Percentiles rank a stretch among this genome's conserved stretches.
Evolutionary conservation across 805 yeast species (phyloP).

Genomic region (Candida adriatica): DNA sequence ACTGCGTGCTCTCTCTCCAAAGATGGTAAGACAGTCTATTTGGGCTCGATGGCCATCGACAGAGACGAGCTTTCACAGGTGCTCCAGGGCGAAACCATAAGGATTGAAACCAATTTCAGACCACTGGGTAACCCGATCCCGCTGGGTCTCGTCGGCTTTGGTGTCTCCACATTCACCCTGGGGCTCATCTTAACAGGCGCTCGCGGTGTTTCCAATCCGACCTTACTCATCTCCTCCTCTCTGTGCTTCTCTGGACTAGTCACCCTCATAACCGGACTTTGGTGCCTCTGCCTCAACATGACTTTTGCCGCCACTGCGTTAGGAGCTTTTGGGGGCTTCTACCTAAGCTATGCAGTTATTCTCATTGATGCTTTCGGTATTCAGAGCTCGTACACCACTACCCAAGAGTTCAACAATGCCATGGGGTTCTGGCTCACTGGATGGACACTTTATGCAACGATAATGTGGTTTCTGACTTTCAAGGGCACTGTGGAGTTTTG

Average conservation of each 20-base stretch:
- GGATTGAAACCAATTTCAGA: slow-evolving; percentile 36
- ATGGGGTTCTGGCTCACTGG: slow-evolving; percentile 43
- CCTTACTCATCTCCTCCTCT: slow-evolving; percentile 38
- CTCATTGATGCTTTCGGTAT: slow-evolving; percentile 39
- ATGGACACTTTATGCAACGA: slow-evolving; percentile 45
- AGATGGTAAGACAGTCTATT: slow-evolving; percentile 30
- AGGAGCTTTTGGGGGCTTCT: slow-evolving; percentile 48
- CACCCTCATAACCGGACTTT: slow-evolving; percentile 43
- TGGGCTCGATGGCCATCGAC: slow-evolving; percentile 36
- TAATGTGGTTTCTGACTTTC: slow-evolving; percentile 39
- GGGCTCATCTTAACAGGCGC: slow-evolving; percentile 42
- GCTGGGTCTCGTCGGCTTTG: slow-evolving; percentile 44
- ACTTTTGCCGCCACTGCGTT: slow-evolving; percentile 52
- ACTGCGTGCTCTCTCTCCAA: slow-evolving; percentile 15
- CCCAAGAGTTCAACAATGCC: slow-evolving; percentile 34
- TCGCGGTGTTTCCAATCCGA: slow-evolving; percentile 35
- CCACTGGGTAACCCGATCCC: slow-evolving; percentile 44
- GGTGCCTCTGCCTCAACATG: slow-evolving; percentile 45
- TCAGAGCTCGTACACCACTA: slow-evolving; percentile 30
- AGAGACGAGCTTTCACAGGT: slow-evolving; percentile 52
- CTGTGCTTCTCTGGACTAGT: slow-evolving; percentile 45
- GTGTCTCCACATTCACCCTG: slow-evolving; percentile 38
- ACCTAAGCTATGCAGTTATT: slow-evolving; percentile 43
- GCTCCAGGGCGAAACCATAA: slow-evolving; percentile 23
- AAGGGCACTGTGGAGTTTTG: slow-evolving; percentile 46